Conservation (phyloP, 2,329 filamentous ascomycete species). For the Cladosporium colombiae region DNA sequence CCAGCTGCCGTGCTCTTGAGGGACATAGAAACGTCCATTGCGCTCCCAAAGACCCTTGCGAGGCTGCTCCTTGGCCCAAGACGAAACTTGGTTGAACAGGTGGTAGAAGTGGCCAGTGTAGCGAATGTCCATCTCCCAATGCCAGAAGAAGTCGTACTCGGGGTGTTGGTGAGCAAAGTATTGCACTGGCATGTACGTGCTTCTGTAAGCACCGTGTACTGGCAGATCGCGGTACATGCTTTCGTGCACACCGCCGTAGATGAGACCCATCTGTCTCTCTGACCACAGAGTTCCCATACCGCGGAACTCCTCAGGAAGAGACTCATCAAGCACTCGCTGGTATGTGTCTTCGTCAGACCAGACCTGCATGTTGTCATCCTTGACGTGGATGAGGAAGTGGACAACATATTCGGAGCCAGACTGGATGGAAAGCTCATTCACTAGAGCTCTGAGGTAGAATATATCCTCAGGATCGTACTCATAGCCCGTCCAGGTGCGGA, state of each 20-base stretch:
- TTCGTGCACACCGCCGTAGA: conserved; percentile 54
- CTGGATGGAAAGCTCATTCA: conserved; percentile 73
- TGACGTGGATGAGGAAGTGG: conserved; percentile 83
- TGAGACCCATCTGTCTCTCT: conserved; percentile 56
- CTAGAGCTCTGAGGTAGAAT: conserved; percentile 77
- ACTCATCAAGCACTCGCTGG: conserved; percentile 60
- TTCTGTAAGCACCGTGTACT: conserved; percentile 68
- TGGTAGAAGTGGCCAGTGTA: conserved; percentile 90
- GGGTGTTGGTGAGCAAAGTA: conserved; percentile 87
- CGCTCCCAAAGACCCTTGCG: conserved; percentile 77
- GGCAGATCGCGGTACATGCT: conserved; percentile 60
- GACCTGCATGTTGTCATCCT: conserved; percentile 74
- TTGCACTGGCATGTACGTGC: conserved; percentile 90
- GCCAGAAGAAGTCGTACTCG: conserved; percentile 90
- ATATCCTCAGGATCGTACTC: conserved; percentile 77
- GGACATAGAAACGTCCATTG: conserved; percentile 74
- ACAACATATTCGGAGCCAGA: conserved; percentile 81
- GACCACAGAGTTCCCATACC: conserved; percentile 57
- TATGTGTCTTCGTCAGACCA: conserved; percentile 78
- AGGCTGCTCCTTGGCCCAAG: conserved; percentile 68
- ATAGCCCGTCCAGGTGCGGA: conserved; percentile 81
- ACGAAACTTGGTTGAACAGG: conserved; percentile 66
- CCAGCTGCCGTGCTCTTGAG: conserved; percentile 68
- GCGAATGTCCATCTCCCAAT: conserved; percentile 92
- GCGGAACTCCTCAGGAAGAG: conserved; percentile 51